Percentiles rank a stretch among this genome's conserved stretches.
These are phyloP conservation scores for Talaromyces adpressus DNA, from an alignment of 495 filamentous ascomycete species.

Conservation along the genomic window DNA sequence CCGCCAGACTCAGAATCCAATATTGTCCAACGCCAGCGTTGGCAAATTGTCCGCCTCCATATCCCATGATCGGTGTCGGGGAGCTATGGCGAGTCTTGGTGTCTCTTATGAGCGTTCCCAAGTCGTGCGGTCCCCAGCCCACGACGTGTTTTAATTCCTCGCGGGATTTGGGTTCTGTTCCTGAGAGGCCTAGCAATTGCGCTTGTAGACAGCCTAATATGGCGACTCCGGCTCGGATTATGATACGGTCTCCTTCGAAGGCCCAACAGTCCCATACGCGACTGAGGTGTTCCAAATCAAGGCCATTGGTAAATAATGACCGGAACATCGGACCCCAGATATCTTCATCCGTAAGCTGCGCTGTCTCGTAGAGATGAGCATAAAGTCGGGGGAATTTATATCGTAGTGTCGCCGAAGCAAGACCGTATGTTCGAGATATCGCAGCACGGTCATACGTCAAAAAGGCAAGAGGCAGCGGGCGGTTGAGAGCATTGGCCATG, in stretches of 20 bases:
- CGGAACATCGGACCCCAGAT: constrained; percentile 53
- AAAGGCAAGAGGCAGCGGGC: constrained; percentile 81
- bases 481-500: constrained; percentile 84
- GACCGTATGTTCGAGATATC: constrained; percentile 61
- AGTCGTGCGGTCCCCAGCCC: constrained; percentile 42
- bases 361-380: constrained; percentile 53
- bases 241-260: constrained; percentile 80
- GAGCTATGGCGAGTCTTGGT: constrained; percentile 36
- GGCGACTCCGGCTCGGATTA: constrained; percentile 74
- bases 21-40: constrained; percentile 32
- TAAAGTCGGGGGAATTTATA: constrained; percentile 67
- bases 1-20: constrained; percentile 36
- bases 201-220: constrained; percentile 56
- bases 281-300: constrained; percentile 65
- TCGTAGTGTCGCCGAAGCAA: constrained; percentile 62
- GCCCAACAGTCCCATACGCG: constrained; percentile 92
- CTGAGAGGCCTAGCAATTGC: constrained; percentile 49
- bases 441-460: constrained; percentile 69
- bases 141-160: constrained; percentile 35
- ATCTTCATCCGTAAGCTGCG: constrained; percentile 38
- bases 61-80: constrained; percentile 24
- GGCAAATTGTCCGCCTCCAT: constrained; percentile 32
- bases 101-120: constrained; percentile 20
- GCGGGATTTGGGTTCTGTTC: constrained; percentile 35
- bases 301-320: constrained; percentile 47